Base-by-base conservation (phyloP, 1,284 basidiomycete genomes). In the Taiwanofungus camphoratus region DNA sequence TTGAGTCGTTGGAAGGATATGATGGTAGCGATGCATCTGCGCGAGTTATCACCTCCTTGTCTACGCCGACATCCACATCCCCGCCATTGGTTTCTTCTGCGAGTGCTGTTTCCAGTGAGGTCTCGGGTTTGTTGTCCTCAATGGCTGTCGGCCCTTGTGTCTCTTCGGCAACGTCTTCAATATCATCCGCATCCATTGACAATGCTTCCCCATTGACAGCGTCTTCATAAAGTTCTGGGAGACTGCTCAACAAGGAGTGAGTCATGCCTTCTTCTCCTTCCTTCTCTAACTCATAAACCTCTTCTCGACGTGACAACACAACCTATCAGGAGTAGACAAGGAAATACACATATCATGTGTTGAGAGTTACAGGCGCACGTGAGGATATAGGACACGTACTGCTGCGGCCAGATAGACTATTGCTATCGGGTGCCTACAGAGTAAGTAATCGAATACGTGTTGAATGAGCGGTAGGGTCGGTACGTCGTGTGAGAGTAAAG, bases 401-500 rank as follows among this genome's bases (percentile, higher is more conserved):
- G 87, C 84, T 24, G 84, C 80, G 5, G 80, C 82, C 2, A 96
- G 74, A 65, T 95, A 96, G 1, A 95, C 83, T 1, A 81, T 73
- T 1, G 74, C 70, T 26, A 90, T 77, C 3, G 93, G 93, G 12
- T 91, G 91, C 31, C 91, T 74, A 43, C 80, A 77, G 3, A 96
- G 67, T 5, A 96, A 66, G 59, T 83, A 96, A 64, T 95, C 92
- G 60, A 95, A 92, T 35, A 92, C 77, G 48, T 91, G 81, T 62
- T 93, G 91, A 23, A 92, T 86, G 18, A 92, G 77, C 2, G 82
- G 74, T 18, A 94, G 72, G 1, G 85, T 87, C 7, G 91, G 88
- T 44, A 91, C 74, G 55, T 95, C 92, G 62, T 97, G 93, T 4
- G 92, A 84, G 63, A 96, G 89, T 22, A 96, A 73, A 0, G 92